A percentile compares a stretch with the other conserved stretches of the same genome.
These are phyloP conservation scores for Bruguiera sexangula DNA, from an alignment of 345 rosid genomes.

Conservation along the genomic window DNA sequence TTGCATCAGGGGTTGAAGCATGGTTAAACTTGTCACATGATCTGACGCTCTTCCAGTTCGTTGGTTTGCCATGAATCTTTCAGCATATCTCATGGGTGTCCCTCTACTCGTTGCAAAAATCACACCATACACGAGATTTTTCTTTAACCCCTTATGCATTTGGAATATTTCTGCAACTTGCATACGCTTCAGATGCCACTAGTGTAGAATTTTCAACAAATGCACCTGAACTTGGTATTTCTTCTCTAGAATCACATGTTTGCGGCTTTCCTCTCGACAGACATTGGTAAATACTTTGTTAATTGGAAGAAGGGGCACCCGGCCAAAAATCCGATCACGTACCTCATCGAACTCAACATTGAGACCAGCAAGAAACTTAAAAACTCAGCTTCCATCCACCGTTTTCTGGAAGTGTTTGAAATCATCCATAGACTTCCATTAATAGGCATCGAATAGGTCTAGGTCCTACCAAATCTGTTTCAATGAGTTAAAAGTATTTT, in stretches of 20 bases:
- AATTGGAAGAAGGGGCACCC: not conserved
- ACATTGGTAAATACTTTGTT: not conserved
- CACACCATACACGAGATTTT: not conserved
- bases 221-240: too few relatives aligned
- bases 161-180: not conserved
- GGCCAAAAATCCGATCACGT: not conserved
- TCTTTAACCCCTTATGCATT: too few relatives aligned
- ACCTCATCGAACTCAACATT: constrained; percentile 10
- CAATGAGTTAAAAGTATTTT: constrained; percentile 2
- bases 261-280: not conserved
- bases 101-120: not conserved
- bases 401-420: not conserved
- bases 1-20: too few relatives aligned
- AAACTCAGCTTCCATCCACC: not conserved
- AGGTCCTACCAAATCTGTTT: constrained; percentile 12
- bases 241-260: not conserved
- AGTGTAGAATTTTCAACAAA: not conserved
- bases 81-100: not conserved
- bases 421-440: not conserved
- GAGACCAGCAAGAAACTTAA: not conserved
- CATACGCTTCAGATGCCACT: not conserved
- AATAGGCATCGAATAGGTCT: constrained; percentile 4
- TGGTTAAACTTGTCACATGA: not conserved
- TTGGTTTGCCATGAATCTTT: not conserved
- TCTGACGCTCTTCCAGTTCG: not conserved